Evolutionary conservation across 352 stramenopile species (phyloP).

Genomic region (Paralagenidium karlingii): DNA sequence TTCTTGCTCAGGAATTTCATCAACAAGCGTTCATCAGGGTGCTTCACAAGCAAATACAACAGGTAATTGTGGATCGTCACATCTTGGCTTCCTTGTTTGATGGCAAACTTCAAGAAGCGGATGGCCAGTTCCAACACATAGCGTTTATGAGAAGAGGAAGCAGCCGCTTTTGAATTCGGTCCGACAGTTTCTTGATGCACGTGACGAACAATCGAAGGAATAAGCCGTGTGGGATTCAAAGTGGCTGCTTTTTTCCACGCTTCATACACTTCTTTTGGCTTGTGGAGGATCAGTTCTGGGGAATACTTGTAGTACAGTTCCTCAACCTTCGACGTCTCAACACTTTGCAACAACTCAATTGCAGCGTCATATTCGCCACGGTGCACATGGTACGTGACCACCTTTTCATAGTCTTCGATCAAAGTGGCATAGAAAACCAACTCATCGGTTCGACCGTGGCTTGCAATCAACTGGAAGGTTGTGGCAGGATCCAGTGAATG

Average conservation of each 20-base stretch:
- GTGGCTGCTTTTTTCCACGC: constrained; percentile 85
- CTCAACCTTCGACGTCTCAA: constrained; percentile 85
- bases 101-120: constrained; percentile 88
- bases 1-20: constrained; percentile 88
- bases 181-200: constrained; percentile 49
- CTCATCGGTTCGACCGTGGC: constrained; percentile 86
- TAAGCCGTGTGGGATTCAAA: constrained; percentile 85
- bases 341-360: constrained; percentile 80
- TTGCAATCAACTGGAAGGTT: constrained; percentile 87
- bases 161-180: constrained; percentile 20
- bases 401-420: constrained; percentile 91
- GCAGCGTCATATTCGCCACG: constrained; percentile 81
- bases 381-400: constrained; percentile 88
- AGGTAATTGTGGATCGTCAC: constrained; percentile 90
- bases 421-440: constrained; percentile 87
- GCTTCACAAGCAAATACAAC: constrained; percentile 82
- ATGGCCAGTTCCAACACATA: constrained; percentile 84
- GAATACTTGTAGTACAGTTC: constrained; percentile 93
- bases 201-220: constrained; percentile 87
- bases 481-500: constrained; percentile 77
- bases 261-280: constrained; percentile 84
- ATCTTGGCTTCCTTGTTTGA: constrained; percentile 85
- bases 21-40: constrained; percentile 76
- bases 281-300: constrained; percentile 85
- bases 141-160: constrained; percentile 32